Conservation (phyloP, 768 basidiomycete genomes). For the Thelephora ganbajun region DNA sequence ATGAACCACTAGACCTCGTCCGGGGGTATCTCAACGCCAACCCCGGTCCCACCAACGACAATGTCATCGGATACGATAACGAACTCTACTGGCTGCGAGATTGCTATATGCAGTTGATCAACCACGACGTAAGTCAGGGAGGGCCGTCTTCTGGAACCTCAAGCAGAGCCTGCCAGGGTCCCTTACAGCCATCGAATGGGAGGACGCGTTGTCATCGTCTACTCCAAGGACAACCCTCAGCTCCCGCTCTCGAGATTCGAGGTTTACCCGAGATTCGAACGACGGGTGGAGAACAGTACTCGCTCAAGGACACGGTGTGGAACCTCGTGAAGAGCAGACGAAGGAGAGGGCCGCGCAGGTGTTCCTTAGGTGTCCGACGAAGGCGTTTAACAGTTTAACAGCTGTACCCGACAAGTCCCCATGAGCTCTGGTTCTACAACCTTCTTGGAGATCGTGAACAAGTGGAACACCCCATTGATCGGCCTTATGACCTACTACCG, state of each 20-base stretch:
- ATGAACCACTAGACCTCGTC: slow-evolving; percentile 93
- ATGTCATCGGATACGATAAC: slow-evolving; percentile 98
- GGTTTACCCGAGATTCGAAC: slow-evolving; percentile 95
- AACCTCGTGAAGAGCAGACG: slow-evolving; percentile 94
- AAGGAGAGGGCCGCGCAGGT: slow-evolving; percentile 98
- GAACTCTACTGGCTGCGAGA: slow-evolving; percentile 99
- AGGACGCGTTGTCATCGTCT: slow-evolving; percentile 96
- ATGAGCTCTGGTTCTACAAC: slow-evolving; percentile 99
- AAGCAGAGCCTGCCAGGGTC: slow-evolving; percentile 93
- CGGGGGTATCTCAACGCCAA: slow-evolving; percentile 95
- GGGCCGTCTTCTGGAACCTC: slow-evolving; percentile 99
- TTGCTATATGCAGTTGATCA: slow-evolving; percentile 97
- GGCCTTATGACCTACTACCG: slow-evolving; percentile 97
- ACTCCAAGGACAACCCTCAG: slow-evolving; percentile 95
- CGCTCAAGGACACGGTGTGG: slow-evolving; percentile 92
- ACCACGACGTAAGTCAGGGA: slow-evolving; percentile 98
- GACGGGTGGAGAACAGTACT: slow-evolving; percentile 93
- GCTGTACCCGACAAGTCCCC: slow-evolving; percentile 87
- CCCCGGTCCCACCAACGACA: slow-evolving; percentile 97
- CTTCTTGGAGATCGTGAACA: slow-evolving; percentile 98
- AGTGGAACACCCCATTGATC: slow-evolving; percentile 94
- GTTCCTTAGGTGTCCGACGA: slow-evolving; percentile 84
- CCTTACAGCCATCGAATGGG: slow-evolving; percentile 98
- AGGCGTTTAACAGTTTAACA: too few species aligned
- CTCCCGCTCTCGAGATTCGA: slow-evolving; percentile 91